Base-by-base conservation (phyloP, 148 eudicot genomes). In the Dysphania ambrosioides region DNA sequence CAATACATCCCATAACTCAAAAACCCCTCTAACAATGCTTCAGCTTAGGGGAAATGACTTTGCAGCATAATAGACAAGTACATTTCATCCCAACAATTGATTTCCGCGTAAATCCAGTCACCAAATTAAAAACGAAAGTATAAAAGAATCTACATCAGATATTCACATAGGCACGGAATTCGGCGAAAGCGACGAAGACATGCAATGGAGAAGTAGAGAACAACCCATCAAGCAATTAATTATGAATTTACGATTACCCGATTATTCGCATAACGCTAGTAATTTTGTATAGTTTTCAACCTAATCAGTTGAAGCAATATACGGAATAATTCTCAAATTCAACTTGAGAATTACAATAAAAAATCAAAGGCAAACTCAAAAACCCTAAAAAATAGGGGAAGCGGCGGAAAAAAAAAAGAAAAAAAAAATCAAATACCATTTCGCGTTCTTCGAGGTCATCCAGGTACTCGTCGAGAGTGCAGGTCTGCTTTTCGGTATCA, bases 361-460 rank as follows among this genome's bases (percentile, higher is more conserved):
- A 59, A 59, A 65, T 2, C 15, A 19, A 47, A 11, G 5, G 27
- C 62, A 71, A 70, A 56, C 32, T 13, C 2, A 60, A 66, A 77
- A 82, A 68, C 76, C 73, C 66, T 34, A 74, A 66, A 16, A 59
- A 53, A 75, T 16, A 3, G 2, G 16, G 0, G 35, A 72, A 13
- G 12, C 1, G 51, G 30, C 21, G 10, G 27, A 66, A 71, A n/a
- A 53, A 19, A 2, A 19, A 13, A 23, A 63, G 16, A 75, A 56
- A 2, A 0, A 41, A 26, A 29, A 62, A 49, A 31, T 3, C 27
- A 2, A 2, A 73, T 82, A 93, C 98, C 88, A 93, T 79, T 79
- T 93, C 97, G 80, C 89, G 89, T 26, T 91, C 93, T 76, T 93
- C 98, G 31, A 93, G 84, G 30, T 81, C 90, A 31, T 93, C 78